Base-by-base conservation (phyloP, 1,284 basidiomycete genomes). In the Moesziomyces parantarcticus region DNA sequence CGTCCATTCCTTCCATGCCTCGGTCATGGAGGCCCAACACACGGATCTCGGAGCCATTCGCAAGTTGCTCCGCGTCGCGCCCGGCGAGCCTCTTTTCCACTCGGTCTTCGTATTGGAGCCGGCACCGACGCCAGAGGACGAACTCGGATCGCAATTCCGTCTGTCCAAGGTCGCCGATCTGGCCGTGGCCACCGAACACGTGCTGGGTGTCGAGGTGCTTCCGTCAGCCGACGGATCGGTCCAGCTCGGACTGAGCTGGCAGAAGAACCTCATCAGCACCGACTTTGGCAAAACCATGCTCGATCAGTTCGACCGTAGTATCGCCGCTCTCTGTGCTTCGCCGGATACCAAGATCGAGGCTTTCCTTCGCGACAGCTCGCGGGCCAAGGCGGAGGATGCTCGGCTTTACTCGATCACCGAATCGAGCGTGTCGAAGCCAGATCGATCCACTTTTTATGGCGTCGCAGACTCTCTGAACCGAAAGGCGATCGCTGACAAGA, bases 81-180 rank as follows among this genome's bases (percentile, higher is more conserved):
- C 62, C 5, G 65, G 79, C 23, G 72, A 77, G 53, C 66, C 73
- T 6, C 60, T 83, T 23, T 82, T 84, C 59, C 71, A 78, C 40
- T 76, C 77, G 5, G 64, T 84, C 22, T 84, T 84, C 55, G 80
- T 84, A 26, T 70, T 84, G 13, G 80, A 82, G 32, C 73, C 77
- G 1, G 62, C 62, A 6, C 48, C 56, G 4, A 25, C 47, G 22
- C 51, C 48, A 21, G 25, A 45, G 5, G 32, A 55, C 16, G 50
- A 53, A 5, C 22, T 11, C 52, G 3, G 20, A 5, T 45, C 46
- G 13, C 22, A 32, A 25, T 68, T 78, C 45, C 53, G 54, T 36
- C 48, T 76, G 41, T 22, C 42, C 16, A 50, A 56, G 34, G n/a
- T 65, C 10, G 58, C 51, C 11, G 79, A 83, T 50, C 60, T 76